Percentiles rank a stretch among this genome's conserved stretches.
Conservation (phyloP, 495 filamentous ascomycete genomes). For the Aspergillus asperescens region DNA sequence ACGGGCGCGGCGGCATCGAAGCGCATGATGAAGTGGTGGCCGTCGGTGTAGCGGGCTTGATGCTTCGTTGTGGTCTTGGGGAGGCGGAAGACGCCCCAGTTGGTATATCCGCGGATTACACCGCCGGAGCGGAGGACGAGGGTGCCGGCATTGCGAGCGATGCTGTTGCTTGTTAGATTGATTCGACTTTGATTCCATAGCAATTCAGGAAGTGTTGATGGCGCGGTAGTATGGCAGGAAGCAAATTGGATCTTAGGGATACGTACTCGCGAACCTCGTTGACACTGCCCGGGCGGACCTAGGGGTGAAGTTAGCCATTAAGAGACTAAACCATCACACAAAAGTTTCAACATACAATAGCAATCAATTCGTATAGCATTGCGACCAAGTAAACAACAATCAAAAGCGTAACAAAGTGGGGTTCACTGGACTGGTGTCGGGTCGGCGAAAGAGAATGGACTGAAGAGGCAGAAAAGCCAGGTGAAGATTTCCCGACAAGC, state of each 20-base stretch:
- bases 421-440: slow-evolving; percentile 4
- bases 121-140: slow-evolving; percentile 79
- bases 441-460: slow-evolving; percentile 7
- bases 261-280: slow-evolving; percentile 90
- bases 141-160: slow-evolving; percentile 79
- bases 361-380: slow-evolving; percentile 98
- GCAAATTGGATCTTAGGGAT: slow-evolving; percentile 5
- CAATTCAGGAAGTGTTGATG: background rate
- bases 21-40: slow-evolving; percentile 97
- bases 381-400: slow-evolving; percentile 3
- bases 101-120: slow-evolving; percentile 84
- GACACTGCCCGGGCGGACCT: slow-evolving; percentile 88
- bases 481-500: slow-evolving; percentile 23
- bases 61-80: slow-evolving; percentile 69
- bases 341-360: slow-evolving; percentile 60
- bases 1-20: slow-evolving; percentile 71
- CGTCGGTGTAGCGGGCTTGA: slow-evolving; percentile 70
- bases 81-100: slow-evolving; percentile 89
- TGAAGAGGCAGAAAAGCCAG: slow-evolving; percentile 13
- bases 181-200: background rate
- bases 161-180: slow-evolving; percentile 41
- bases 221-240: background rate
- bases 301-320: slow-evolving; percentile 3
- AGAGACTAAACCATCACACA: background rate
- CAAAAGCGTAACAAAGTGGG: slow-evolving; percentile 7